Conservation (phyloP, 2,329 filamentous ascomycete species). For the Alternaria angustiovoidea region DNA sequence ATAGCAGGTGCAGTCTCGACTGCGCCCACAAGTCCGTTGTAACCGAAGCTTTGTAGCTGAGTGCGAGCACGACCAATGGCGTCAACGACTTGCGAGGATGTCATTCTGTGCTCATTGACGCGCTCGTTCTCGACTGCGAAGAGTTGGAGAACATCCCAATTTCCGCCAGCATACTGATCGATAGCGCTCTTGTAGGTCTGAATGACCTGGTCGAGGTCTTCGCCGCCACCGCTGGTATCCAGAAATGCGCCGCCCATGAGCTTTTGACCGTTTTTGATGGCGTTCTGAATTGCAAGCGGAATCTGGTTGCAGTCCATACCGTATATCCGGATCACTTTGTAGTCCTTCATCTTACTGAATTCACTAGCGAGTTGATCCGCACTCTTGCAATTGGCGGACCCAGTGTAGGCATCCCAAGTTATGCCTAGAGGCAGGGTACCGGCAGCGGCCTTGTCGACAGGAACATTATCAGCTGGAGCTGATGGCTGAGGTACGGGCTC, state of each 20-base stretch:
- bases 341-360: constrained; percentile 66
- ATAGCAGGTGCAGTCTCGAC: constrained; percentile 80
- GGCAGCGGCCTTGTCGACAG: constrained; percentile 4
- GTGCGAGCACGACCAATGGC: constrained; percentile 67
- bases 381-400: constrained; percentile 67
- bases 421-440: constrained; percentile 39
- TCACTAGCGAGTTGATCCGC: constrained; percentile 70
- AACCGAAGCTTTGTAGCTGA: constrained; percentile 69
- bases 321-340: constrained; percentile 76
- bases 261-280: constrained; percentile 70
- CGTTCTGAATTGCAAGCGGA: constrained; percentile 67
- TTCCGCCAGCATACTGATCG: constrained; percentile 51
- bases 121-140: constrained; percentile 83
- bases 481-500: constrained; percentile 1
- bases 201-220: constrained; percentile 60
- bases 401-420: constrained; percentile 45
- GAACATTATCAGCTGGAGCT: constrained; percentile 11
- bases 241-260: constrained; percentile 80
- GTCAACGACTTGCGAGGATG: constrained; percentile 63
- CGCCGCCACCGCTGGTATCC: constrained; percentile 57
- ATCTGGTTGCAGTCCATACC: constrained; percentile 82
- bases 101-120: constrained; percentile 64
- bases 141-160: constrained; percentile 75
- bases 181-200: constrained; percentile 67
- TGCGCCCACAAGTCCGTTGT: constrained; percentile 75